phyloP scores from a whole-genome alignment of 352 stramenopile genomes.

The Thalassiosira mediterranea region DNA sequence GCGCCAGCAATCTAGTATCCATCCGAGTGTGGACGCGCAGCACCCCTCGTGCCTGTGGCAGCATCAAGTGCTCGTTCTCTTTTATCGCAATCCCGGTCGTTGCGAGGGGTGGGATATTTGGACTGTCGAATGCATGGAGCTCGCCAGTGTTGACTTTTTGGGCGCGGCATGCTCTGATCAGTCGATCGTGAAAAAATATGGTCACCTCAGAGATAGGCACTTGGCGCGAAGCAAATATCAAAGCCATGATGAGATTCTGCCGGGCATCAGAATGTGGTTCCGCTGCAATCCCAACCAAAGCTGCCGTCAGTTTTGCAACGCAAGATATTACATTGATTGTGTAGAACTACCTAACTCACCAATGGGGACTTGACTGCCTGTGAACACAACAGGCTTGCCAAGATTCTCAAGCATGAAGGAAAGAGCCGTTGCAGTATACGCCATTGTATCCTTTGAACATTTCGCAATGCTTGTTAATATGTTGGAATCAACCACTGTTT shows the following conservation, averaged over 20 bases:
- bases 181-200: slow-evolving; percentile 93
- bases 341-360: slow-evolving; percentile 37
- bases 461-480: too few species aligned
- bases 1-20: slow-evolving; percentile 90
- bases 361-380: slow-evolving; percentile 93
- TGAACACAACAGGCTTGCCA: slow-evolving; percentile 93
- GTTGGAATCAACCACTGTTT: too few species aligned
- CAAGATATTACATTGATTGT: too few species aligned
- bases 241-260: slow-evolving; percentile 94
- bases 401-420: slow-evolving; percentile 97
- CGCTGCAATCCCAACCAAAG: too few species aligned
- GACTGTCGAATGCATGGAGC: slow-evolving; percentile 94
- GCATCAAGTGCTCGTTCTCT: slow-evolving; percentile 88
- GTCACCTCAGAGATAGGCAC: slow-evolving; percentile 55
- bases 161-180: slow-evolving; percentile 91
- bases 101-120: slow-evolving; percentile 92
- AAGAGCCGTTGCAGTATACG: slow-evolving; percentile 93
- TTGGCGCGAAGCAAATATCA: slow-evolving; percentile 70
- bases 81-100: slow-evolving; percentile 90
- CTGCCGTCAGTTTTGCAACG: too few species aligned
- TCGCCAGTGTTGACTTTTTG: slow-evolving; percentile 92
- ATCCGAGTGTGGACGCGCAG: slow-evolving; percentile 90
- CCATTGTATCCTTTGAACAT: slow-evolving; percentile 99
- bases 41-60: slow-evolving; percentile 86
- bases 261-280: slow-evolving; percentile 94